These are phyloP conservation scores for Talaromyces trachyspermus DNA, from an alignment of 495 filamentous ascomycete species.

Conservation along the genomic window DNA sequence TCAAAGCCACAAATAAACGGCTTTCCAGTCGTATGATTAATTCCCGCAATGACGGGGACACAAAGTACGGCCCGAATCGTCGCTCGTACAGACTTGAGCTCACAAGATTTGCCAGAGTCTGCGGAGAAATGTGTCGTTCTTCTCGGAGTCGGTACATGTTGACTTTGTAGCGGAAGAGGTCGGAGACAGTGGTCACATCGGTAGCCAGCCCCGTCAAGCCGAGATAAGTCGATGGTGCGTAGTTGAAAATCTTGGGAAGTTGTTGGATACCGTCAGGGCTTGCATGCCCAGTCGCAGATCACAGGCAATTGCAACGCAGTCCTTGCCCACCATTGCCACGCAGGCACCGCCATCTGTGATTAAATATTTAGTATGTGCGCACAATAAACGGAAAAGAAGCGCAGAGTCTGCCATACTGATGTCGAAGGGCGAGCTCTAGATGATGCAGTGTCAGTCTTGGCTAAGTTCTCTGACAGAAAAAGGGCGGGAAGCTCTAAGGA, in stretches of 20 bases:
- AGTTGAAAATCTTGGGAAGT: constrained; percentile 99
- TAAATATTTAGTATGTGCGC: not conserved
- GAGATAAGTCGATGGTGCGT: constrained; percentile 86
- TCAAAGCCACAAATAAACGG: constrained; percentile 99
- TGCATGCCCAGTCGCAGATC: constrained; percentile 97
- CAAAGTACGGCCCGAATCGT: constrained; percentile 93
- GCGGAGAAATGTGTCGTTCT: constrained; percentile 88
- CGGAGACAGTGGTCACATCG: constrained; percentile 87
- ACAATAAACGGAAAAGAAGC: constrained; percentile 3
- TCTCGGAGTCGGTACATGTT: constrained; percentile 99
- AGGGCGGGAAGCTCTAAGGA: not conserved
- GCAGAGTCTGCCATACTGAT: constrained; percentile 58
- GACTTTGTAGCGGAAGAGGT: constrained; percentile 98
- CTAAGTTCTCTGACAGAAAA: not conserved
- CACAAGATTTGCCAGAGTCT: constrained; percentile 94
- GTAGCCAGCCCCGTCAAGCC: constrained; percentile 94
- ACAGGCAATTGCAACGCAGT: constrained; percentile 98
- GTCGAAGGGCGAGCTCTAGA: constrained; percentile 71
- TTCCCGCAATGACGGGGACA: constrained; percentile 90
- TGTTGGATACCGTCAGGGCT: constrained; percentile 94
- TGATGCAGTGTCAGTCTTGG: constrained; percentile 11
- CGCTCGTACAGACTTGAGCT: constrained; percentile 84
- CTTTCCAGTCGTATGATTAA: constrained; percentile 84
- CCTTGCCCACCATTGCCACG: constrained; percentile 97
- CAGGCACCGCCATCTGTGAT: constrained; percentile 89